Evolutionary conservation across 2,329 filamentous ascomycete genomes (phyloP), one percentile per base, ranked within the genome.

Genomic region (Chrysoporthe deuterocubensis): DNA sequence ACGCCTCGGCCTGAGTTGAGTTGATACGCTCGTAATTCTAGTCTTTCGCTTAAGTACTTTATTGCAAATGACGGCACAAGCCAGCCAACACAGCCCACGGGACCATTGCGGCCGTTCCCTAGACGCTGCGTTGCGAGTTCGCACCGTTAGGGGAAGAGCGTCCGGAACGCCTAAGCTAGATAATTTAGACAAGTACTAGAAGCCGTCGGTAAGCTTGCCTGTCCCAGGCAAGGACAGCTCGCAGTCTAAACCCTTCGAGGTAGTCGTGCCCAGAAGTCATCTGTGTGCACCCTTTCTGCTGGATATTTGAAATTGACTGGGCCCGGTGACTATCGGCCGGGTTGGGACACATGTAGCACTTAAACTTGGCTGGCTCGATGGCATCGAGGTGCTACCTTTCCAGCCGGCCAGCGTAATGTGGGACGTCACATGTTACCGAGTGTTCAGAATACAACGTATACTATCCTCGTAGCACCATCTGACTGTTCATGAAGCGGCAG

Each of bases 401-500:
- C 4, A 32, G 21, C 26, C 48, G 48, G 48, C n/a, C 48, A 26
- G 26, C 48, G 48, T 52, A 7, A n/a, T 16, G 21, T 16, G 21
- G 11, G 11, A 3, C 21, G n/a, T 60, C 37, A 42, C 37, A 42
- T 37, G 57, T 6, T 26, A 21, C 40, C n/a, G n/a, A 26, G 13
- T 16, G n/a, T 14, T 43, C 11, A 3, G n/a, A n/a, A 40, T 26
- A 59, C 11, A 58, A n/a, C 32, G n/a, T 13, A 42, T 3, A 42
- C 9, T 37, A 14, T 21, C 37, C n/a, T 14, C n/a, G 37, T 9
- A 18, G 37, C 8, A 44, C 52, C 8, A 14, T 4, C 48, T 37
- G 11, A 32, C 42, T 42, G 32, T 57, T 67, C 65, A 67, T 67
- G 50, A 67, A 62, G 59, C 48, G 65, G 59, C 58, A 62, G 66